phyloP scores from a whole-genome alignment of 345 rosid species.

The Carallia brachiata region DNA sequence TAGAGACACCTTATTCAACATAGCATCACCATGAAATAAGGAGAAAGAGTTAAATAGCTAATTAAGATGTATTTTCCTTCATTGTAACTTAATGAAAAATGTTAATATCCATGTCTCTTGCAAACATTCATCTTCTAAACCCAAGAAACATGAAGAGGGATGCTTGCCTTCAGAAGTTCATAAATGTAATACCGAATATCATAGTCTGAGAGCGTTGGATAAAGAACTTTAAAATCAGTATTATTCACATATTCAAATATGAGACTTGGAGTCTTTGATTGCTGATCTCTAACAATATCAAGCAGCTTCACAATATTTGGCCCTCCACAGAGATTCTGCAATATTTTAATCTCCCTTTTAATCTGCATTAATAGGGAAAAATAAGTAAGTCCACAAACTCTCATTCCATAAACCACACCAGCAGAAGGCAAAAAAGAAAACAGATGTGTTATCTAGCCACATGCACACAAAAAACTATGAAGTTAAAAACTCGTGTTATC shows the following conservation, averaged over 20 bases:
- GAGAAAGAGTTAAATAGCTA: too few relatives aligned
- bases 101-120: neutral
- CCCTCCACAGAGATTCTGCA: conserved; percentile 97
- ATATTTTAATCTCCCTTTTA: conserved; percentile 94
- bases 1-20: too few relatives aligned
- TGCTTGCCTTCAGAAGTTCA: conserved; percentile 80
- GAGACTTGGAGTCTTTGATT: conserved; percentile 92
- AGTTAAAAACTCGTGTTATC: too few relatives aligned
- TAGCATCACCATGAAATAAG: too few relatives aligned
- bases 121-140: neutral
- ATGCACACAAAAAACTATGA: neutral
- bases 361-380: conserved; percentile 46
- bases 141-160: conserved; percentile 3
- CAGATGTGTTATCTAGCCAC: neutral
- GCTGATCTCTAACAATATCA: conserved; percentile 97
- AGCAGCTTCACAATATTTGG: conserved; percentile 89
- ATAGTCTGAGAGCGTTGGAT: conserved; percentile 79
- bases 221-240: conserved; percentile 90
- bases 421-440: neutral
- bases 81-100: too few relatives aligned
- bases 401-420: neutral
- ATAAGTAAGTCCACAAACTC: neutral
- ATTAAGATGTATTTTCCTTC: too few relatives aligned
- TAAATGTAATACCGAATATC: conserved; percentile 85
- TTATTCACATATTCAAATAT: conserved; percentile 92